Percentiles rank a stretch among this genome's conserved stretches.
These are phyloP conservation scores for Phaeosphaeriaceae sp. DNA, from an alignment of 2,329 filamentous ascomycete species.

Conservation along the genomic window DNA sequence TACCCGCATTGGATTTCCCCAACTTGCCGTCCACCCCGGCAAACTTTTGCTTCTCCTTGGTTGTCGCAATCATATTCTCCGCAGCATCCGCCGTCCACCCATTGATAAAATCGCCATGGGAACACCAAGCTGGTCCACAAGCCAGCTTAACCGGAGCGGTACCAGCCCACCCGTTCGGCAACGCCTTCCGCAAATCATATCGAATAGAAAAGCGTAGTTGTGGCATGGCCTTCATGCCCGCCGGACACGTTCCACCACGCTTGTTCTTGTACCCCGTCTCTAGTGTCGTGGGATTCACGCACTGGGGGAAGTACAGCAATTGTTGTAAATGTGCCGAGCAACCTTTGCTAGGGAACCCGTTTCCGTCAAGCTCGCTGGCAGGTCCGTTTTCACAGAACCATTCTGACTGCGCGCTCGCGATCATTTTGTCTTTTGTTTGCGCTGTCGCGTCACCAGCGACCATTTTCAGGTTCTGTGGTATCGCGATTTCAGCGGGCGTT, in stretches of 20 bases:
- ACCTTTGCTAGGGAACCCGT: constrained; percentile 43
- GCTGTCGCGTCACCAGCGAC: constrained; percentile 52
- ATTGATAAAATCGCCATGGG: constrained; percentile 58
- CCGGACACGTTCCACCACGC: constrained; percentile 43
- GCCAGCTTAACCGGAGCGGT: constrained; percentile 53
- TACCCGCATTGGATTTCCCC: constrained; percentile 39
- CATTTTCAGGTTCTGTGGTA: constrained; percentile 54
- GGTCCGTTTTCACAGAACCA: constrained; percentile 40
- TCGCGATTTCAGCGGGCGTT: constrained; percentile 52
- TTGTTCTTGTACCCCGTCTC: constrained; percentile 46
- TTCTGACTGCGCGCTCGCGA: constrained; percentile 26
- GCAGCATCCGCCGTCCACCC: constrained; percentile 54
- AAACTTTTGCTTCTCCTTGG: constrained; percentile 46
- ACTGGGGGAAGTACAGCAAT: constrained; percentile 55
- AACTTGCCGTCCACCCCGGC: constrained; percentile 44
- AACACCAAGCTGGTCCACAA: constrained; percentile 50
- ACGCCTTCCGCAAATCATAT: constrained; percentile 53
- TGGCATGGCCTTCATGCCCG: constrained; percentile 55
- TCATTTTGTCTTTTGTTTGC: constrained; percentile 27
- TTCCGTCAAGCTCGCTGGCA: constrained; percentile 21
- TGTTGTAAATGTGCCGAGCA: constrained; percentile 55
- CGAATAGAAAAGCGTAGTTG: constrained; percentile 57
- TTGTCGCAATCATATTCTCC: constrained; percentile 51
- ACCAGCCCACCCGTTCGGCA: constrained; percentile 56
- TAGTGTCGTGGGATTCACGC: constrained; percentile 48